phyloP scores from a whole-genome alignment of 129 eudicot species.

The Flaveria brownii region DNA sequence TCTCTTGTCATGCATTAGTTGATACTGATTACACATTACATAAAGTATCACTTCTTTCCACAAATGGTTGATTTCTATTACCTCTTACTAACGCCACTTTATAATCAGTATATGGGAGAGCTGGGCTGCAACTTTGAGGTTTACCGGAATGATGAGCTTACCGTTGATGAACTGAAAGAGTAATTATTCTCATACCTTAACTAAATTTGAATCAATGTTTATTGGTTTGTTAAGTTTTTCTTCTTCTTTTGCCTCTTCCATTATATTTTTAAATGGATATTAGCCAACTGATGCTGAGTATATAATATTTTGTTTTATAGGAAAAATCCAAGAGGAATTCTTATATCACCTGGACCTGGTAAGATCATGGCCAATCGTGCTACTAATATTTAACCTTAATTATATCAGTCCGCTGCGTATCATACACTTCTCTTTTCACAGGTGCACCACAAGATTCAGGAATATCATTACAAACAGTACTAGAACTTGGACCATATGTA shows the following conservation, averaged over 20 bases:
- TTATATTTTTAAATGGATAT: not conserved
- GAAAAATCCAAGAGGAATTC: constrained; percentile 81
- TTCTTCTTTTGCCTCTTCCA: not conserved
- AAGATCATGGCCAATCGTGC: not conserved
- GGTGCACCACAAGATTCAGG: constrained; percentile 91
- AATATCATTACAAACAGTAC: constrained; percentile 73
- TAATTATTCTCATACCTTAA: constrained; percentile 26
- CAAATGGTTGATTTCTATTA: not conserved
- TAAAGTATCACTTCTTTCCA: not conserved
- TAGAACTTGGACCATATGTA: constrained; percentile 75
- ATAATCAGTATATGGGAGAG: constrained; percentile 83
- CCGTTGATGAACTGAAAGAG: constrained; percentile 75
- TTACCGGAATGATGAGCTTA: constrained; percentile 89
- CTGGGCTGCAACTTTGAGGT: constrained; percentile 82
- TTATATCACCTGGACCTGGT: constrained; percentile 96
- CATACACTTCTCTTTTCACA: not conserved
- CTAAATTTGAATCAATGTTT: not conserved
- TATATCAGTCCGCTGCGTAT: not conserved
- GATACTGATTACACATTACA: not conserved
- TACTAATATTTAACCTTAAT: not conserved
- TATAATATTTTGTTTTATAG: constrained; percentile 39
- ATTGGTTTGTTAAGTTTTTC: not conserved
- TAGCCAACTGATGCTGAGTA: not conserved
- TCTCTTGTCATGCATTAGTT: not conserved
- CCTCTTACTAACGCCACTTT: not conserved